Conservation (phyloP, 495 filamentous ascomycete species). For the Penicillium pancosmium region DNA sequence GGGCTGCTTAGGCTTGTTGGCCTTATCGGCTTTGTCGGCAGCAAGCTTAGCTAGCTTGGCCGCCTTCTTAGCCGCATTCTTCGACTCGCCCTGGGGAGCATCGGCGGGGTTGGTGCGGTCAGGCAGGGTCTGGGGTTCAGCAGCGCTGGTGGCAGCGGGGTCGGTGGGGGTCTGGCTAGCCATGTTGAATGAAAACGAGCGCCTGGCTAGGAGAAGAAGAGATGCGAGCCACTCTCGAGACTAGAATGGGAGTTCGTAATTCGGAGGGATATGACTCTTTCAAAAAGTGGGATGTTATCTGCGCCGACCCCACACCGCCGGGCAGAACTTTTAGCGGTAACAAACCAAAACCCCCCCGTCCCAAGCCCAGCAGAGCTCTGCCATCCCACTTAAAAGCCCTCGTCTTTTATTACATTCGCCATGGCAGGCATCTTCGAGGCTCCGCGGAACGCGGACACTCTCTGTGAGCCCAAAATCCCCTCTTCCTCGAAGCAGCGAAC, state of each 20-base stretch:
- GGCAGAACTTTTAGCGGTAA: slow-evolving; percentile 53
- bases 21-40: slow-evolving; percentile 68
- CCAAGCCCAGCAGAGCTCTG: slow-evolving; percentile 36
- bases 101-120: slow-evolving; percentile 48
- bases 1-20: slow-evolving; percentile 37
- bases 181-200: slow-evolving; percentile 35
- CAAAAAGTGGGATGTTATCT: slow-evolving; percentile 50
- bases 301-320: slow-evolving; percentile 38
- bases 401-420: slow-evolving; percentile 28
- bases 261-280: slow-evolving; percentile 28
- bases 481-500: slow-evolving; percentile 13
- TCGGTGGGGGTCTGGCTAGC: slow-evolving; percentile 42
- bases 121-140: slow-evolving; percentile 39
- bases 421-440: slow-evolving; percentile 93
- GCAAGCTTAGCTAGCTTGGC: slow-evolving; percentile 67
- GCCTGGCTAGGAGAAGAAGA: slow-evolving; percentile 25
- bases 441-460: slow-evolving; percentile 80
- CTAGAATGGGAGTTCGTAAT: slow-evolving; percentile 19
- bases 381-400: slow-evolving; percentile 31
- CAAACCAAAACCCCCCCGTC: slow-evolving; percentile 33
- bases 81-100: slow-evolving; percentile 56
- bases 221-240: slow-evolving; percentile 20
- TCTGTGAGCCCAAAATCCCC: slow-evolving; percentile 58
- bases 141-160: slow-evolving; percentile 27
- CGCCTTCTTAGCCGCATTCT: slow-evolving; percentile 74